Evolutionary conservation across 2,329 filamentous ascomycete species (phyloP), one percentile per base, ranked within the genome.

Genomic region (Trichoderma oligosporum): DNA sequence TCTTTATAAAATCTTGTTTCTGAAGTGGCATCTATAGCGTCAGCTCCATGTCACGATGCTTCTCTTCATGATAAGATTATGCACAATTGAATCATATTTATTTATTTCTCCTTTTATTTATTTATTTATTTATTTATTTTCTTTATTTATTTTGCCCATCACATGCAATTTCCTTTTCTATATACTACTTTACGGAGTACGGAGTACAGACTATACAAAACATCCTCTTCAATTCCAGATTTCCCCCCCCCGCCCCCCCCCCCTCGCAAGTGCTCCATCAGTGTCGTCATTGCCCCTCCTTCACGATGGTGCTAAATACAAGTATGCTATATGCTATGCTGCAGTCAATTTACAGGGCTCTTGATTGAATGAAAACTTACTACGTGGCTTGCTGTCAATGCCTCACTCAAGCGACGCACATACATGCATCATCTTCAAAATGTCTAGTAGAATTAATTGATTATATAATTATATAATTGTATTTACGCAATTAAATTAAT

Each of bases 261-360:
- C 38, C 49, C 49, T 53, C 38, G 25, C 49, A n/a, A n/a, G n/a
- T n/a, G 38, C 36, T 31, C n/a, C 51, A 45, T 22, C 48, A n/a
- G 41, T 55, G 51, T 55, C 51, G 51, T 55, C 51, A 55, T 55
- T 44, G 51, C 51, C 51, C 51, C 51, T 57, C 54, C 45, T 44
- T 25, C 41, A 44, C 14, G 41, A 24, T 44, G 25, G 38, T 41
- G 16, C n/a, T n/a, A n/a, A n/a, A n/a, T n/a, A n/a, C n/a, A n/a
- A n/a, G n/a, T n/a, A n/a, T 31, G 27, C 27, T 6, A 31, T 11
- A 31, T 31, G 27, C 27, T 6, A 31, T 31, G 27, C 27, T 31
- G n/a, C n/a, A n/a, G n/a, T n/a, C n/a, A n/a, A n/a, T n/a, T n/a
- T n/a, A n/a, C n/a, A n/a, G n/a, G n/a, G n/a, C n/a, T n/a, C n/a